A percentile compares a stretch with the other conserved stretches of the same genome.
These are phyloP conservation scores for Isabelozyma pseudorhagii DNA, from an alignment of 805 yeast genomes.

Conservation along the genomic window DNA sequence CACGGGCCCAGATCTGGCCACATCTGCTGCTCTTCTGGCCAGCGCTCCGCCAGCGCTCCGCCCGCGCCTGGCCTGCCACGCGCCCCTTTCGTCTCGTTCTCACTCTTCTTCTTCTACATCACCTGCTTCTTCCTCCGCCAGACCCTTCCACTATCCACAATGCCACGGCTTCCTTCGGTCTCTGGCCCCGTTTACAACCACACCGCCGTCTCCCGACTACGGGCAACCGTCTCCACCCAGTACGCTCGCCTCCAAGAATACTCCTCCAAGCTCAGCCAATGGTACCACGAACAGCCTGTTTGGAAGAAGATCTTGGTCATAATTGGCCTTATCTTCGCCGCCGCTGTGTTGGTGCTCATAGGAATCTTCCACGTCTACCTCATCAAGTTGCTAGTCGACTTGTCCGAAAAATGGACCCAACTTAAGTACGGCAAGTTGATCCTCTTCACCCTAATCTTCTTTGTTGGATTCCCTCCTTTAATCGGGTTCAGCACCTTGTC, in stretches of 20 bases:
- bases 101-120: too few relatives aligned
- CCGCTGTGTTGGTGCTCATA: slow-evolving; percentile 11
- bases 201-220: neutral
- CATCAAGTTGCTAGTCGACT: slow-evolving; percentile 31
- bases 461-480: slow-evolving; percentile 87
- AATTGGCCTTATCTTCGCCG: slow-evolving; percentile 7
- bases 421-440: slow-evolving; percentile 41
- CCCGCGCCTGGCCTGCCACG: too few relatives aligned
- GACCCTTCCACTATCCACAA: neutral
- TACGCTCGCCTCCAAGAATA: neutral
- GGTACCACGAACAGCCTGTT: slow-evolving; percentile 17
- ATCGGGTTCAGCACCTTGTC: slow-evolving; percentile 75
- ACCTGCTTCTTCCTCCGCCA: neutral
- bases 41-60: too few relatives aligned
- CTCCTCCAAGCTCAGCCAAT: slow-evolving; percentile 1
- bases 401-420: slow-evolving; percentile 45
- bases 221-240: neutral
- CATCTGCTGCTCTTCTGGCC: too few relatives aligned
- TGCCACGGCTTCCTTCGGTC: neutral
- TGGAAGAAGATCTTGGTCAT: slow-evolving; percentile 11
- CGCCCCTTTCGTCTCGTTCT: too few relatives aligned
- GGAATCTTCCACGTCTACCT: slow-evolving; percentile 32
- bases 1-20: too few relatives aligned
- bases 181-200: neutral
- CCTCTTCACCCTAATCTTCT: slow-evolving; percentile 51